These are phyloP conservation scores for Saraca asoca DNA, from an alignment of 331 rosid genomes.

Conservation along the genomic window DNA sequence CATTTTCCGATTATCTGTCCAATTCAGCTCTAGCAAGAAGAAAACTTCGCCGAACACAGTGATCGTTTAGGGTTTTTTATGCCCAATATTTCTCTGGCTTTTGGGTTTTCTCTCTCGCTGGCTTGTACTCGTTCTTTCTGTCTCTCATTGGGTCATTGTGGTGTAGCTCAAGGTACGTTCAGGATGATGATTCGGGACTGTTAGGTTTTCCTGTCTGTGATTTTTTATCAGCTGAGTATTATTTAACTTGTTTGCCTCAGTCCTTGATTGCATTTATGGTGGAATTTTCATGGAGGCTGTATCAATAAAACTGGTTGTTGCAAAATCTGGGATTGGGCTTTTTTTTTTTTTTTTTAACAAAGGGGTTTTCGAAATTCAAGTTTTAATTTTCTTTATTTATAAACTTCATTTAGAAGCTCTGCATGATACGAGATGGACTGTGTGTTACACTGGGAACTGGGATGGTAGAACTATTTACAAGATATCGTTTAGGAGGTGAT, in stretches of 20 bases:
- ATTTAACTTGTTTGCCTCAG: conserved; percentile 21
- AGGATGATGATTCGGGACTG: conserved; percentile 9
- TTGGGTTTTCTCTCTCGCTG: conserved; percentile 23
- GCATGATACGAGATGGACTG: conserved; percentile 8
- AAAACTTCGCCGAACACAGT: not conserved
- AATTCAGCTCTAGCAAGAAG: not conserved
- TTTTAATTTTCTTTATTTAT: not conserved
- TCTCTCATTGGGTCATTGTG: conserved; percentile 16
- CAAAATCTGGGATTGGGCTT: conserved; percentile 30
- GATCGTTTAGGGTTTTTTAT: conserved; percentile 38
- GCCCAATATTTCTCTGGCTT: conserved; percentile 14
- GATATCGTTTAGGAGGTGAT: not conserved
- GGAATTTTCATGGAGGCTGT: conserved; percentile 1
- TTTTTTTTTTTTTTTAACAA: no score
- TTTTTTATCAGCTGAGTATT: conserved; percentile 21
- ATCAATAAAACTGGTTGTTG: not conserved
- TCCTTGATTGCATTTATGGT: not conserved
- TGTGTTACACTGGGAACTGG: not conserved
- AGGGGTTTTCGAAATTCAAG: conserved; percentile 27
- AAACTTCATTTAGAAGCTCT: not conserved
- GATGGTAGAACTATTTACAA: not conserved
- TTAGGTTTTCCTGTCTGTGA: conserved; percentile 1
- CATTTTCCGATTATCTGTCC: conserved; percentile 3
- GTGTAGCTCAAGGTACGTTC: conserved; percentile 44
- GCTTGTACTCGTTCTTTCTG: not conserved